Evolutionary conservation across 306 rosid species (phyloP).

Genomic region (Gillenia trifoliata): DNA sequence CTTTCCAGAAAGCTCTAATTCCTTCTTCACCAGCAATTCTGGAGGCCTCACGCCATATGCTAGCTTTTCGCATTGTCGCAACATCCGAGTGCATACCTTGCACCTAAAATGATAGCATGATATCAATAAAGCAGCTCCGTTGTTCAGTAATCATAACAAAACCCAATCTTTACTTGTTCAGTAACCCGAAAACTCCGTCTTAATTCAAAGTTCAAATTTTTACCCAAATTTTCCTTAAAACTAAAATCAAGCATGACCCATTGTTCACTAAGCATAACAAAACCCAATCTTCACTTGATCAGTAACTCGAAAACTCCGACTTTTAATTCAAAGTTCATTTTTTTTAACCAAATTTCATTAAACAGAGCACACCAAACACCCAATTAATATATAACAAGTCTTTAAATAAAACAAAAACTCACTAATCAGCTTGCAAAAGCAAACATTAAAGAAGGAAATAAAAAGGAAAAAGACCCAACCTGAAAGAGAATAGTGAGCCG

Average conservation of each 20-base stretch:
- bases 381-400: background rate
- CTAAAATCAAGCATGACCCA: background rate
- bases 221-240: background rate
- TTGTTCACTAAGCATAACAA: background rate
- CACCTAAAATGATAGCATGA: slow-evolving; percentile 37
- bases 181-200: background rate
- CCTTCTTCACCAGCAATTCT: slow-evolving; percentile 88
- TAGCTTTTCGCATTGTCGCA: slow-evolving; percentile 63
- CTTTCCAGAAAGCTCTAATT: slow-evolving; percentile 95
- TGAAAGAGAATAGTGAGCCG: slow-evolving; percentile 94
- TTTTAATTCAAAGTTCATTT: background rate
- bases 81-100: slow-evolving; percentile 97
- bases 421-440: background rate
- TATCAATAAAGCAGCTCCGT: background rate
- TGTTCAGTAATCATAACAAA: background rate
- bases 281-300: background rate
- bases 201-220: background rate
- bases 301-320: background rate
- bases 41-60: slow-evolving; percentile 94
- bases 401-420: background rate
- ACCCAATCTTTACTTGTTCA: background rate
- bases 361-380: background rate
- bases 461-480: slow-evolving; percentile 33
- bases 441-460: background rate
- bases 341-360: background rate